A percentile compares a stretch with the other conserved stretches of the same genome.
Evolutionary conservation across 768 basidiomycete species (phyloP).

Genomic region (Suillus placidus): DNA sequence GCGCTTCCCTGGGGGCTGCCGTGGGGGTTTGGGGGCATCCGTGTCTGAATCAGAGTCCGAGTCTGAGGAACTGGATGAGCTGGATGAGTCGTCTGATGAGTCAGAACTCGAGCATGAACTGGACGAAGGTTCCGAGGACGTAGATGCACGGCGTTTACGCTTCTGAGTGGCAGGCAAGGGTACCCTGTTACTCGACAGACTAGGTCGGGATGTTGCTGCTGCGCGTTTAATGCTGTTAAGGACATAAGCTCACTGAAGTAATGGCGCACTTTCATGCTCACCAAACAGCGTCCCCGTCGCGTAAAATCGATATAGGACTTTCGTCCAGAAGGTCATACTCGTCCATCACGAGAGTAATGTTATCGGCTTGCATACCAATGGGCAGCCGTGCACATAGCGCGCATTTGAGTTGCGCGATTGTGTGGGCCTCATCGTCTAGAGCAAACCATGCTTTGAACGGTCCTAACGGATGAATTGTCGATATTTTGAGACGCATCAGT

Average conservation of each 20-base stretch:
- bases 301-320: conserved; percentile 27
- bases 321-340: conserved; percentile 32
- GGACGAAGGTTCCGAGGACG: conserved; percentile 22
- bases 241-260: not conserved
- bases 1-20: conserved; percentile 16
- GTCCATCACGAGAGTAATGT: conserved; percentile 25
- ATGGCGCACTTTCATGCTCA: conserved; percentile 12
- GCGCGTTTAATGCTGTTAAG: not conserved
- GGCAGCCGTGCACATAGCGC: conserved; percentile 21
- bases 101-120: conserved; percentile 19
- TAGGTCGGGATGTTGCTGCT: not conserved
- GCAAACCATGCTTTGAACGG: conserved; percentile 57
- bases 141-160: conserved; percentile 29
- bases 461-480: conserved; percentile 49
- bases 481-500: conserved; percentile 55
- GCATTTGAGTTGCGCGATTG: conserved; percentile 23
- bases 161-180: conserved; percentile 15
- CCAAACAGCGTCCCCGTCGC: conserved; percentile 34
- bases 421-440: conserved; percentile 18
- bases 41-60: conserved; percentile 23
- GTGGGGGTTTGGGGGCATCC: conserved; percentile 20
- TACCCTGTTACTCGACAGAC: not conserved
- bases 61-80: conserved; percentile 11
- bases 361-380: not conserved
- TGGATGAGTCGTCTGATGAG: conserved; percentile 25